Percentiles rank a stretch among this genome's conserved stretches.
These are phyloP conservation scores for Ceratobasidium sp. DNA, from an alignment of 1,284 basidiomycete genomes.

Conservation along the genomic window DNA sequence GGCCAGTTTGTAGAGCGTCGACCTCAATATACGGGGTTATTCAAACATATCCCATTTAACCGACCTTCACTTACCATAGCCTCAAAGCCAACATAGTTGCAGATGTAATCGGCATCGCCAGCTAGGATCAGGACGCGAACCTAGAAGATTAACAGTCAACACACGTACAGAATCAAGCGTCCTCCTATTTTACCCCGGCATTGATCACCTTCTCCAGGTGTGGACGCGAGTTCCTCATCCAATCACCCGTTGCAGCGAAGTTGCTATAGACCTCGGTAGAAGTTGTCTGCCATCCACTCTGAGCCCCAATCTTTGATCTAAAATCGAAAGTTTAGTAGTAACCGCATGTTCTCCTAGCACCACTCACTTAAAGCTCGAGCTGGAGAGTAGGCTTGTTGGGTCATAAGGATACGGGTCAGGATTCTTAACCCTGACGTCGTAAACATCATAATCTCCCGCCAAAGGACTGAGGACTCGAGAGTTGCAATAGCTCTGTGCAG, in stretches of 20 bases:
- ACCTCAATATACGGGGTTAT: constrained; percentile 49
- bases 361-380: constrained; percentile 9
- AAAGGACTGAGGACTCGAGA: constrained; percentile 58
- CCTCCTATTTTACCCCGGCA: constrained; percentile 54
- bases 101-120: constrained; percentile 37
- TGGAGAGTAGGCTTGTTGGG: constrained; percentile 47
- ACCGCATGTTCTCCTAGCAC: not conserved
- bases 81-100: constrained; percentile 58
- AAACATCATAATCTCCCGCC: constrained; percentile 58
- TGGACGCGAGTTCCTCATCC: constrained; percentile 65
- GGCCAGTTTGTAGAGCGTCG: constrained; percentile 54
- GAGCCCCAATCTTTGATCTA: constrained; percentile 56
- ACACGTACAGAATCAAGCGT: constrained; percentile 53
- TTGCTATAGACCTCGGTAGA: constrained; percentile 47
- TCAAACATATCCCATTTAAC: constrained; percentile 26
- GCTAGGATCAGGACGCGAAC: not conserved
- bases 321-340: not conserved
- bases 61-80: constrained; percentile 56
- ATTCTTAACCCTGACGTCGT: constrained; percentile 59
- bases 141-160: constrained; percentile 53
- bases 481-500: constrained; percentile 64
- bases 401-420: constrained; percentile 63
- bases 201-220: constrained; percentile 65
- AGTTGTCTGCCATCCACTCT: constrained; percentile 54
- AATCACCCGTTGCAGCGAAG: constrained; percentile 65